These are phyloP conservation scores for Fomes fomentarius DNA, from an alignment of 1,284 basidiomycete species.

Conservation along the genomic window DNA sequence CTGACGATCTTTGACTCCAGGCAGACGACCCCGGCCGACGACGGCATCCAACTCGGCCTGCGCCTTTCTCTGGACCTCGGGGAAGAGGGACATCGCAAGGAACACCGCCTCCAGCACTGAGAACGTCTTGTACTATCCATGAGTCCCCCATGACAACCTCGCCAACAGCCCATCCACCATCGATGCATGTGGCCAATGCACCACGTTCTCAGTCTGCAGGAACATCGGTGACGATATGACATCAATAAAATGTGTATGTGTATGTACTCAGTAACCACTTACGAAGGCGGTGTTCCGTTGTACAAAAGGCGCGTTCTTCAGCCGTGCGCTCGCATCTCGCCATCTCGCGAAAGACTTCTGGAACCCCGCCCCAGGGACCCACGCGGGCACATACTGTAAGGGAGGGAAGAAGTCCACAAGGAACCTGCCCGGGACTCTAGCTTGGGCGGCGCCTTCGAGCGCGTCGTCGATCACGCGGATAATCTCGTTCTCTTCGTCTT, in stretches of 20 bases:
- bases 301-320: constrained; percentile 1
- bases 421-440: constrained; percentile 1
- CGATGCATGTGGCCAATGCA: too few species aligned
- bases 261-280: too few species aligned
- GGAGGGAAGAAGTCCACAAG: constrained; percentile 15
- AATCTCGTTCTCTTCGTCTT: constrained; percentile 12
- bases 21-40: constrained; percentile 29
- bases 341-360: constrained; percentile 5
- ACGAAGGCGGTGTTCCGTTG: constrained; percentile 3
- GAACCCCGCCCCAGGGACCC: constrained; percentile 16
- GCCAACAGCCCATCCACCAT: too few species aligned
- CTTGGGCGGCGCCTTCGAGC: constrained; percentile 1
- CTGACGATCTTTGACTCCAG: constrained; percentile 19
- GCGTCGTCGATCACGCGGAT: constrained; percentile 13
- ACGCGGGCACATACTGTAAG: constrained; percentile 15
- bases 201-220: too few species aligned
- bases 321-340: not conserved
- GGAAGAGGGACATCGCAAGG: constrained; percentile 39
- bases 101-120: too few species aligned
- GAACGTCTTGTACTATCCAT: too few species aligned
- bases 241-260: too few species aligned
- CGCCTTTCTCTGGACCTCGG: constrained; percentile 35
- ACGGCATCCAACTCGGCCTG: constrained; percentile 36
- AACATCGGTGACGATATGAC: too few species aligned
- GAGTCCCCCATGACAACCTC: too few species aligned